Evolutionary conservation across 2,329 filamentous ascomycete genomes (phyloP).

Genomic region (Cryphonectria carpinicola): DNA sequence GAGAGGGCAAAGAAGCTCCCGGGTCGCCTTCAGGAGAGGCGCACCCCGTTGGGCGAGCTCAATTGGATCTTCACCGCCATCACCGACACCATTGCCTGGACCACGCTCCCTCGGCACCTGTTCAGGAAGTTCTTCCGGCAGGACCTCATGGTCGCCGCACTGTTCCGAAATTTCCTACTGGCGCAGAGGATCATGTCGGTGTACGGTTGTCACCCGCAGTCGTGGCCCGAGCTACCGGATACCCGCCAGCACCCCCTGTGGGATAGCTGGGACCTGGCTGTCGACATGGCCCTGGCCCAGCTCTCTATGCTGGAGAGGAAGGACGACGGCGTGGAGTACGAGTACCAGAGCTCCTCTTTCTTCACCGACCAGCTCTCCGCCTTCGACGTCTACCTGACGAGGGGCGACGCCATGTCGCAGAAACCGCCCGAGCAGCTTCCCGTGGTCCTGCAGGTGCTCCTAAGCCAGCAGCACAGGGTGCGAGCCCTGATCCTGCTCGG

Average conservation of each 20-base stretch:
- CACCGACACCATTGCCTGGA: conserved; percentile 98
- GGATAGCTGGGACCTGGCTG: conserved; percentile 96
- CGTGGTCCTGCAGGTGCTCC: conserved; percentile 91
- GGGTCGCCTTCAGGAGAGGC: conserved; percentile 86
- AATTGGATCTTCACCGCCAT: conserved; percentile 99
- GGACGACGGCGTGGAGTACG: conserved; percentile 78
- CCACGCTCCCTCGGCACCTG: conserved; percentile 82
- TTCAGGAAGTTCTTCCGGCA: conserved; percentile 98
- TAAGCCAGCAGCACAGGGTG: conserved; percentile 93
- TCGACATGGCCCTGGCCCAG: conserved; percentile 92
- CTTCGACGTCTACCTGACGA: conserved; percentile 91
- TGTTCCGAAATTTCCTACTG: conserved; percentile 94
- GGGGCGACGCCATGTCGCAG: conserved; percentile 78
- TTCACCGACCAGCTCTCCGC: conserved; percentile 97
- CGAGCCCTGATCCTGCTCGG: conserved; percentile 89
- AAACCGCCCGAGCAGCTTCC: conserved; percentile 93
- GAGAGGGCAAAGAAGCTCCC: conserved; percentile 88
- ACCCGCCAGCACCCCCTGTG: conserved; percentile 94
- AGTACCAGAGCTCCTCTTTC: conserved; percentile 93
- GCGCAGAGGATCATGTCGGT: conserved; percentile 95
- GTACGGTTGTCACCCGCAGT: conserved; percentile 94
- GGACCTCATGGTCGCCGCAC: conserved; percentile 96
- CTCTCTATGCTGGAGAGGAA: conserved; percentile 82
- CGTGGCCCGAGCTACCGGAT: conserved; percentile 87
- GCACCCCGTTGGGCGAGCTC: conserved; percentile 91